These are phyloP conservation scores for Tylopilus sp. DNA, from an alignment of 768 basidiomycete genomes.

Conservation along the genomic window DNA sequence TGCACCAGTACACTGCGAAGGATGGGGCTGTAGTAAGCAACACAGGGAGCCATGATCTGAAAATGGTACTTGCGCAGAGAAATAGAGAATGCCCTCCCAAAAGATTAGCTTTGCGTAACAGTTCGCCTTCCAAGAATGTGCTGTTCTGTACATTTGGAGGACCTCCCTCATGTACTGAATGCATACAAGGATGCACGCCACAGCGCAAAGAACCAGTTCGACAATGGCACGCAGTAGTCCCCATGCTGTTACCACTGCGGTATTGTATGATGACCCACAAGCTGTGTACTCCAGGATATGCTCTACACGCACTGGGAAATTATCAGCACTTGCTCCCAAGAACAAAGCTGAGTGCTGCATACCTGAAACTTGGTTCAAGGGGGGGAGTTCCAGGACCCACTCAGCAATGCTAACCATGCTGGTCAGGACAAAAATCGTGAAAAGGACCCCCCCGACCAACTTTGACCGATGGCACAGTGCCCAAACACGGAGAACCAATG, in stretches of 20 bases:
- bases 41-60: neutral
- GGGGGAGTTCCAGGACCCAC: neutral
- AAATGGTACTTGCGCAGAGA: neutral
- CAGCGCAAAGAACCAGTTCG: neutral
- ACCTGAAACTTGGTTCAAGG: neutral
- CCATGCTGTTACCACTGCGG: neutral
- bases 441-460: neutral
- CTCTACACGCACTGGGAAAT: neutral
- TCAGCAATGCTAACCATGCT: neutral
- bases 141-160: neutral
- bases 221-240: neutral
- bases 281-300: neutral
- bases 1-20: neutral
- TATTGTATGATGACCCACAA: neutral
- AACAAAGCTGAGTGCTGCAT: neutral
- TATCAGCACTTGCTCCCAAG: neutral
- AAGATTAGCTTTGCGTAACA: neutral
- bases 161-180: neutral
- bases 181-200: neutral
- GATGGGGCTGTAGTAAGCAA: neutral
- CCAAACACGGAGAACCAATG: neutral
- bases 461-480: neutral
- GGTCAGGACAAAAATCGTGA: neutral
- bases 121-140: neutral
- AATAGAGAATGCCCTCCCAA: neutral